Percentiles rank a stretch among this genome's conserved stretches.
Conservation (phyloP, 1,139 yeast species). For the Pichia sp. region DNA sequence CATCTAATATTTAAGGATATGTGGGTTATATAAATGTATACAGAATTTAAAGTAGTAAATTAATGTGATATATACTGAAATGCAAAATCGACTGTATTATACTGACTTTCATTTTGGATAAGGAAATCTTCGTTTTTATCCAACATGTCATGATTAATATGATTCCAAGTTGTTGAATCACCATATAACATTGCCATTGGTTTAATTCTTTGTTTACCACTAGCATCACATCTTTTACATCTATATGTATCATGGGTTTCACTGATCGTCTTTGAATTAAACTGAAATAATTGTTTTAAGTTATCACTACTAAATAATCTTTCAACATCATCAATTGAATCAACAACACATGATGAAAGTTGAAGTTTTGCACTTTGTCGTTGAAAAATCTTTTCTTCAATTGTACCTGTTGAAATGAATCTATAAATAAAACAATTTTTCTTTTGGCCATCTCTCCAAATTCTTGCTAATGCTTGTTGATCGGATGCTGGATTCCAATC, state of each 20-base stretch:
- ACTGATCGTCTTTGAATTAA: constrained; percentile 60
- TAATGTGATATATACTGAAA: constrained; percentile 88
- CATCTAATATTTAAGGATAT: constrained; percentile 26
- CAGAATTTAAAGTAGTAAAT: neutral
- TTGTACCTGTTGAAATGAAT: constrained; percentile 89
- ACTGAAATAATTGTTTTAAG: constrained; percentile 68
- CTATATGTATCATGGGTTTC: constrained; percentile 92
- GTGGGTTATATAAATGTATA: neutral
- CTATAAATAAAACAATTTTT: constrained; percentile 93
- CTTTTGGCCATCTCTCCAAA: constrained; percentile 98
- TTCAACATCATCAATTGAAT: constrained; percentile 93
- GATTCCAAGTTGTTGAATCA: constrained; percentile 98
- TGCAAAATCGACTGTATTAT: constrained; percentile 72
- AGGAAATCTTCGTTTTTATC: constrained; percentile 66
- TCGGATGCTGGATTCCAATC: constrained; percentile 99
- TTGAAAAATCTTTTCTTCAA: constrained; percentile 93
- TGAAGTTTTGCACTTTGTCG: constrained; percentile 95
- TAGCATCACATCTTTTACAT: constrained; percentile 66
- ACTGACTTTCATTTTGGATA: constrained; percentile 63
- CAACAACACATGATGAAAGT: constrained; percentile 92
- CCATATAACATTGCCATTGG: constrained; percentile 94
- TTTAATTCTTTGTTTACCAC: constrained; percentile 57
- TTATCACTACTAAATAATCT: constrained; percentile 80
- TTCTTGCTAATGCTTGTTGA: constrained; percentile 96
- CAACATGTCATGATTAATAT: constrained; percentile 59